A percentile compares a stretch with the other conserved stretches of the same genome.
These are phyloP conservation scores for Neurospora sublineolata DNA, from an alignment of 495 filamentous ascomycete species.

Conservation along the genomic window DNA sequence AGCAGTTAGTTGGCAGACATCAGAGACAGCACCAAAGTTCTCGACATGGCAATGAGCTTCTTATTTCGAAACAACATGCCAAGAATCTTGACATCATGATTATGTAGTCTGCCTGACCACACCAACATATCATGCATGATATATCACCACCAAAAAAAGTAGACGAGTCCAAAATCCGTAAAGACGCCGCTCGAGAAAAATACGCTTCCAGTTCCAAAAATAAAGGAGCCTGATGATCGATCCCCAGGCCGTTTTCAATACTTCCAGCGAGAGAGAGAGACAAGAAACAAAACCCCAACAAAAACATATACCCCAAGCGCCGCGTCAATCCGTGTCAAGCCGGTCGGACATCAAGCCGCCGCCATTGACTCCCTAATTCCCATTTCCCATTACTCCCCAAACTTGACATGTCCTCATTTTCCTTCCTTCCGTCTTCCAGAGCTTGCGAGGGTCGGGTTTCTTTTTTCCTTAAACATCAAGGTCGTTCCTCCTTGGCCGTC, in stretches of 20 bases:
- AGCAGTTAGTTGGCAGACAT: background rate
- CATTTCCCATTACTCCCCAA: background rate
- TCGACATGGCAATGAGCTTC: background rate
- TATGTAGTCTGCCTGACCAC: background rate
- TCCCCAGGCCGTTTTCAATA: background rate
- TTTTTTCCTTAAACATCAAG: background rate
- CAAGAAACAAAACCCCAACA: background rate
- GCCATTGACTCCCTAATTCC: background rate
- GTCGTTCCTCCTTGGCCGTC: background rate
- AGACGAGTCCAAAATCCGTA: background rate
- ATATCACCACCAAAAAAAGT: background rate
- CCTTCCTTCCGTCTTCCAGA: slow-evolving; percentile 1
- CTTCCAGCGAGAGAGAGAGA: background rate
- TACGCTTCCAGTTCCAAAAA: background rate
- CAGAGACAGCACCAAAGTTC: background rate
- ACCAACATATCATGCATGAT: background rate
- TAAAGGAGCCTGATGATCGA: background rate
- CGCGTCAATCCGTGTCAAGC: background rate
- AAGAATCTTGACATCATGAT: background rate
- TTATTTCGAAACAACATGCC: background rate
- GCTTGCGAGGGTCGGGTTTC: background rate
- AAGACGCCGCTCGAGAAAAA: background rate
- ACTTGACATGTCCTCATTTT: background rate
- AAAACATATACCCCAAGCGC: background rate
- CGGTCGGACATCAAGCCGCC: background rate